Evolutionary conservation across 352 stramenopile species (phyloP), one percentile per base, ranked within the genome.

Genomic region (Globisporangium mamillatum): DNA sequence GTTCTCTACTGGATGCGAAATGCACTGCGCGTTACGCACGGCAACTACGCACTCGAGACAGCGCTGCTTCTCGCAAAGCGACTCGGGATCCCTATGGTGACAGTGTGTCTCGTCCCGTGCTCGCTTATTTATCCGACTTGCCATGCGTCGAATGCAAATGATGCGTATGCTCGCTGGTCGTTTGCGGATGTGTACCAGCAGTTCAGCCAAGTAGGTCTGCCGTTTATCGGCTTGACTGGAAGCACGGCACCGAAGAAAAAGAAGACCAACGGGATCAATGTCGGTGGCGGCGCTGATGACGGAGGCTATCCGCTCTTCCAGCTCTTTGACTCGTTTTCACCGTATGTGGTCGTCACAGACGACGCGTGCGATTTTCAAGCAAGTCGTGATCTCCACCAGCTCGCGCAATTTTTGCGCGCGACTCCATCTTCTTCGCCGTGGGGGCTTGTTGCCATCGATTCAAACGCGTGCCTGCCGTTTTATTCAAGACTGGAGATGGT

Each of bases 1-100:
- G 38, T 93, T 32, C 63, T 93, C 9, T 93, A 93, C 67, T 93
- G 85, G 85, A 76, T 92, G 67, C 83, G 84, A 5, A 86, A 78
- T 38, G 83, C 79, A 1, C 55, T 86, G 62, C 85, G 85, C 3
- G 76, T 88, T n/a, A 70, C 65, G 54, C 77, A 91, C 20, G 78
- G 79, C 9, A 93, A 93, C 65, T 91, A 84, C 64, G 80, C 73
- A 3, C 73, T 93, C 25, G 77, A 86, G 53, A 69, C 75, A 10
- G 83, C 83, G 4, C 68, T 86, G 44, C 53, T 80, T 22, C 73
- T 91, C 1, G 79, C 75, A 5, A 67, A 79, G 72, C 72, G 80
- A 56, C 66, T 84, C 25, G 16, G 62, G n/a, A 63, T 81, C 9
- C 77, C 85, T 1, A 65, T 93, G 29, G 69, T 85, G 20, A 79